Percentiles rank a stretch among this genome's conserved stretches.
These are phyloP conservation scores for Bipolaris bicolor DNA, from an alignment of 2,329 filamentous ascomycete species.

Conservation along the genomic window DNA sequence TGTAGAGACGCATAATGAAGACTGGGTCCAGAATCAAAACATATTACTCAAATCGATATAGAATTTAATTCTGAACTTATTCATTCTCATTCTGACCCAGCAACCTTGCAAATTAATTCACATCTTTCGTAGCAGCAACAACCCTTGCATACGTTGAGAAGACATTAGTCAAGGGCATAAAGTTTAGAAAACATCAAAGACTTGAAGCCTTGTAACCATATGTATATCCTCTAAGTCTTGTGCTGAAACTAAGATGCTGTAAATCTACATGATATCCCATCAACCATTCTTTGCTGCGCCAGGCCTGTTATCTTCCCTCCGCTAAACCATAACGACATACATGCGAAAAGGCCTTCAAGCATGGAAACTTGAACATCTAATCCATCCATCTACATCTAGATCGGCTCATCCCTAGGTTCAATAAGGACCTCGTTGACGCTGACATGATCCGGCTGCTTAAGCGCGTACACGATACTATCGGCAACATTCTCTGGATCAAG, in stretches of 20 bases:
- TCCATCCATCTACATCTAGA: slow-evolving; percentile 16
- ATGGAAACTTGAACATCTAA: background rate
- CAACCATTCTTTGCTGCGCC: background rate
- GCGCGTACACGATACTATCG: slow-evolving; percentile 72
- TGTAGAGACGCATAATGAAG: too few species aligned
- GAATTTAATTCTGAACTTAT: background rate
- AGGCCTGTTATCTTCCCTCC: background rate
- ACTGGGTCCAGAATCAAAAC: background rate
- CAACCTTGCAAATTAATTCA: background rate
- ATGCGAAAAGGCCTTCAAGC: background rate
- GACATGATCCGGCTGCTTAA: slow-evolving; percentile 76
- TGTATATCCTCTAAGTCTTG: background rate
- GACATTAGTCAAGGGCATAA: background rate
- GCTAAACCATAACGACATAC: background rate
- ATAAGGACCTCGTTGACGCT: slow-evolving; percentile 82
- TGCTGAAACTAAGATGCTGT: background rate
- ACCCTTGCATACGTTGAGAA: background rate
- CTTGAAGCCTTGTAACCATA: background rate
- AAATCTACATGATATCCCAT: background rate
- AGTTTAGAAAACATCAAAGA: background rate
- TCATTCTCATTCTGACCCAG: too few species aligned
- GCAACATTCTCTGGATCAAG: slow-evolving; percentile 77
- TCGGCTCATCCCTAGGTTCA: slow-evolving; percentile 49
- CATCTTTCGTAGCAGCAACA: background rate
- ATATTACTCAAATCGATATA: background rate